Conservation (phyloP, 495 filamentous ascomycete species). For the Xylaria acuta region DNA sequence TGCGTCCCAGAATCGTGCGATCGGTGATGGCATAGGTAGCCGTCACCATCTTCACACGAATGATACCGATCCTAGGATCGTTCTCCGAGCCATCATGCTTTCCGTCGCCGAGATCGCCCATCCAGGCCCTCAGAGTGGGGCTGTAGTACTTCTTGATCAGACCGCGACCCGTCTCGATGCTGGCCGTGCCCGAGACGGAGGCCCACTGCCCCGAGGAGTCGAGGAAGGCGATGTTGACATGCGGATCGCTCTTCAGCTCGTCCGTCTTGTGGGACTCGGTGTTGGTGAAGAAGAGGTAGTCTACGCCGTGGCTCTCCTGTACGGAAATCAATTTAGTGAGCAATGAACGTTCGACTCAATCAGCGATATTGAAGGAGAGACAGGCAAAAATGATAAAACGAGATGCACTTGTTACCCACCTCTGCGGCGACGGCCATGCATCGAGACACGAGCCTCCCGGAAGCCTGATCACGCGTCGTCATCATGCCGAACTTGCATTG, state of each 20-base stretch:
- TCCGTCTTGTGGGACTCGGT: slow-evolving; percentile 90
- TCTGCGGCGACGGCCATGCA: slow-evolving; percentile 92
- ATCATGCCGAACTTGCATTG: slow-evolving; percentile 81
- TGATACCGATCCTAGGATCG: slow-evolving; percentile 80
- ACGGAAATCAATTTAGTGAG: not conserved
- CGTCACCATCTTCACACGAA: slow-evolving; percentile 67
- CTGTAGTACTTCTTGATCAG: slow-evolving; percentile 80
- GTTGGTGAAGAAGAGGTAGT: slow-evolving; percentile 94
- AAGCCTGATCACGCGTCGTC: slow-evolving; percentile 64
- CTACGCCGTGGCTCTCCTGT: slow-evolving; percentile 78
- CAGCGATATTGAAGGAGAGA: too few relatives aligned
- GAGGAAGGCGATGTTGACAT: slow-evolving; percentile 88
- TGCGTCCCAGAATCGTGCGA: slow-evolving; percentile 62
- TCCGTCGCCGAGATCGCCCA: slow-evolving; percentile 90
- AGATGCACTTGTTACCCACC: slow-evolving; percentile 51
- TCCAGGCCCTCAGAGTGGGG: slow-evolving; percentile 78
- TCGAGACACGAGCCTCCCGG: slow-evolving; percentile 71
- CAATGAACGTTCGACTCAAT: too few relatives aligned
- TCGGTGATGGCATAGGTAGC: slow-evolving; percentile 65
- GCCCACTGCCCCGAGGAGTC: slow-evolving; percentile 75
- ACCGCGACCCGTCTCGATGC: slow-evolving; percentile 69
- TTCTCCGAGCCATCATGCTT: slow-evolving; percentile 81
- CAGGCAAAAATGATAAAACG: too few relatives aligned
- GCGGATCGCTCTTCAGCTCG: slow-evolving; percentile 75
- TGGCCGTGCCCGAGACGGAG: slow-evolving; percentile 75